These are phyloP conservation scores for Fusarium sp. DNA, from an alignment of 2,329 filamentous ascomycete genomes.

Conservation along the genomic window DNA sequence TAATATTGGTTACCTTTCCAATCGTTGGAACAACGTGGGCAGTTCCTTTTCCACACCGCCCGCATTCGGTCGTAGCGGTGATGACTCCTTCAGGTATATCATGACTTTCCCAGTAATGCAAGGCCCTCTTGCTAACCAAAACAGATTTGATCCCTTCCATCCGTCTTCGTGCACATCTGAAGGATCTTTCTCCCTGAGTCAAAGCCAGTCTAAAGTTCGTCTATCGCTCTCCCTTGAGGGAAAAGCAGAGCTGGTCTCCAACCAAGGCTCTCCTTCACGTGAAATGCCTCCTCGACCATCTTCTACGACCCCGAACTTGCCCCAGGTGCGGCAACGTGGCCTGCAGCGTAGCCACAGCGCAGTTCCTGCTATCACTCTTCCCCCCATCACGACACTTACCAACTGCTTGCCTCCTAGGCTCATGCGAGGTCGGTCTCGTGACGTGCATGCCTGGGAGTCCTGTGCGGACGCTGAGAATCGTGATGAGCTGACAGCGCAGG, in stretches of 20 bases:
- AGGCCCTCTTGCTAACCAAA: conserved; percentile 21
- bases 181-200: conserved; percentile 55
- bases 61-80: conserved; percentile 55
- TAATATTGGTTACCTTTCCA: conserved; percentile 67
- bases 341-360: conserved; percentile 82
- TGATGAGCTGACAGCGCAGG: conserved; percentile 84
- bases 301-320: conserved; percentile 63
- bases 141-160: conserved; percentile 61
- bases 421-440: conserved; percentile 81
- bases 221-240: conserved; percentile 90
- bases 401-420: conserved; percentile 69
- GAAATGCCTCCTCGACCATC: conserved; percentile 64
- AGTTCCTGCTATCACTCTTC: conserved; percentile 70
- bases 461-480: conserved; percentile 86
- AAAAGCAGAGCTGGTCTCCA: conserved; percentile 86
- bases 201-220: conserved; percentile 70
- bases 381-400: conserved; percentile 68
- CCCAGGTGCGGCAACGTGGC: conserved; percentile 64
- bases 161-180: conserved; percentile 60
- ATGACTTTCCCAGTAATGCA: neutral
- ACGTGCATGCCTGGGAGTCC: conserved; percentile 92
- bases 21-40: conserved; percentile 67
- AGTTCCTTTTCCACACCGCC: conserved; percentile 67
- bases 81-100: conserved; percentile 64
- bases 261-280: conserved; percentile 75